Conservation (phyloP, 1,284 basidiomycete genomes). For the Trametes sp. region DNA sequence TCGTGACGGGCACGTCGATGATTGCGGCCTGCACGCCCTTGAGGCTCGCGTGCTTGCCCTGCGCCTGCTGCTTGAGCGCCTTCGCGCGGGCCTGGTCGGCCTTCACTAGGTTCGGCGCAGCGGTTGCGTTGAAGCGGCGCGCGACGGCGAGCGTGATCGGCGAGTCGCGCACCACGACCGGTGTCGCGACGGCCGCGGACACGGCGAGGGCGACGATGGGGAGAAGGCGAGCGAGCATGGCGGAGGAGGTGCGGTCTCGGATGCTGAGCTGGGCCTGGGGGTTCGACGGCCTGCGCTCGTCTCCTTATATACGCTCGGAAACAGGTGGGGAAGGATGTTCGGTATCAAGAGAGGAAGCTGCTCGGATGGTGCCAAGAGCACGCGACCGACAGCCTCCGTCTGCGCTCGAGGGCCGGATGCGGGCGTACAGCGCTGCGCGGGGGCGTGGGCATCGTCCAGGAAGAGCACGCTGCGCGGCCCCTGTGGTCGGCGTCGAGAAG, state of each 20-base stretch:
- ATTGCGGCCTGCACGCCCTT: conserved; percentile 11
- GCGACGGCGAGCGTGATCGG: conserved; percentile 36
- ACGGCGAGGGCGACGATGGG: conserved; percentile 30
- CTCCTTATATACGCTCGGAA: conserved; percentile 1
- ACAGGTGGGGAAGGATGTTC: background rate
- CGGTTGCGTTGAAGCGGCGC: conserved; percentile 36
- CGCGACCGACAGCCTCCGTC: background rate
- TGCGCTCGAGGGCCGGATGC: background rate
- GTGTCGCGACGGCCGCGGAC: conserved; percentile 31
- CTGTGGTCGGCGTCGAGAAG: background rate
- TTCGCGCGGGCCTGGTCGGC: conserved; percentile 38
- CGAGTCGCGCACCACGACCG: conserved; percentile 35
- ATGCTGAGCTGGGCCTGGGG: conserved; percentile 21
- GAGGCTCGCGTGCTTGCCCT: conserved; percentile 9
- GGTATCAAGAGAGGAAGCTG: background rate
- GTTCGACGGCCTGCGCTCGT: background rate
- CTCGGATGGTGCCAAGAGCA: background rate
- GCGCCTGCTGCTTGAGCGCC: conserved; percentile 30
- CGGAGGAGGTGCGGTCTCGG: conserved; percentile 5
- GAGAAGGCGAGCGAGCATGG: conserved; percentile 33
- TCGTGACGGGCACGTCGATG: conserved; percentile 33
- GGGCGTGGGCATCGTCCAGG: background rate
- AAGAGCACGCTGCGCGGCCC: background rate
- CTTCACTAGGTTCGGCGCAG: conserved; percentile 29
- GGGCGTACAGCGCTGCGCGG: background rate